Evolutionary conservation across 2,329 filamentous ascomycete genomes (phyloP).

Genomic region (Exserohilum rostratum): DNA sequence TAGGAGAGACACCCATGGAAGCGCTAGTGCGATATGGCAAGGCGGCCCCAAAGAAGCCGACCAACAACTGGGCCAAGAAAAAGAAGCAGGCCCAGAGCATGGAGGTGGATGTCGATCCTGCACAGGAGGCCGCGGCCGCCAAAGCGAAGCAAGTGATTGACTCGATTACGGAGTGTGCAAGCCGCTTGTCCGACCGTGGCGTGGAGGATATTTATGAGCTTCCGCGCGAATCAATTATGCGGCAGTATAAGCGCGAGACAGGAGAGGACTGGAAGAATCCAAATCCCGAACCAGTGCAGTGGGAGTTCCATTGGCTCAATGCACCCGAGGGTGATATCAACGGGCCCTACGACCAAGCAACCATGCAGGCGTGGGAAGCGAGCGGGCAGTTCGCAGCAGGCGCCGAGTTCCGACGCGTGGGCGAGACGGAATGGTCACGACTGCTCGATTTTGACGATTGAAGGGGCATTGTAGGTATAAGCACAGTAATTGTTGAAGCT

Average conservation of each 20-base stretch:
- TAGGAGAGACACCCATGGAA: slow-evolving; percentile 85
- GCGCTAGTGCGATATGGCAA: slow-evolving; percentile 82
- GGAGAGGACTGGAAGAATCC: slow-evolving; percentile 81
- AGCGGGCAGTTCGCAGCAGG: slow-evolving; percentile 93
- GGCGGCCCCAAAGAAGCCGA: slow-evolving; percentile 55
- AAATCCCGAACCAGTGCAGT: slow-evolving; percentile 58
- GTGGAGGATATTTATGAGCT: slow-evolving; percentile 90
- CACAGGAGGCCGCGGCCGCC: slow-evolving; percentile 71
- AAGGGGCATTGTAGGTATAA: slow-evolving; percentile 2
- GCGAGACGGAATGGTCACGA: slow-evolving; percentile 52
- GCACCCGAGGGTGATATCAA: slow-evolving; percentile 80
- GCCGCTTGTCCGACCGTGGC: slow-evolving; percentile 81
- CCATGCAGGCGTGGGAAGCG: slow-evolving; percentile 89
- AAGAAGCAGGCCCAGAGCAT: slow-evolving; percentile 61
- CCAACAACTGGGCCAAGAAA: slow-evolving; percentile 55
- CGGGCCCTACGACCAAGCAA: slow-evolving; percentile 82
- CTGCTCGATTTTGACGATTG: slow-evolving; percentile 48
- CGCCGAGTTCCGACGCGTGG: slow-evolving; percentile 64
- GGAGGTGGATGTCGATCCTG: slow-evolving; percentile 68
- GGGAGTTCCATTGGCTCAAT: slow-evolving; percentile 94
- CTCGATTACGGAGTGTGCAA: slow-evolving; percentile 85
- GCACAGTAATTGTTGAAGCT: slow-evolving; percentile 1
- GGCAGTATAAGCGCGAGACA: slow-evolving; percentile 83
- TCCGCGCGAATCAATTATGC: slow-evolving; percentile 80
- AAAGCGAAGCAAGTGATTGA: slow-evolving; percentile 76